phyloP scores from a whole-genome alignment of 768 basidiomycete genomes.

The Kwoniella shandongensis region DNA sequence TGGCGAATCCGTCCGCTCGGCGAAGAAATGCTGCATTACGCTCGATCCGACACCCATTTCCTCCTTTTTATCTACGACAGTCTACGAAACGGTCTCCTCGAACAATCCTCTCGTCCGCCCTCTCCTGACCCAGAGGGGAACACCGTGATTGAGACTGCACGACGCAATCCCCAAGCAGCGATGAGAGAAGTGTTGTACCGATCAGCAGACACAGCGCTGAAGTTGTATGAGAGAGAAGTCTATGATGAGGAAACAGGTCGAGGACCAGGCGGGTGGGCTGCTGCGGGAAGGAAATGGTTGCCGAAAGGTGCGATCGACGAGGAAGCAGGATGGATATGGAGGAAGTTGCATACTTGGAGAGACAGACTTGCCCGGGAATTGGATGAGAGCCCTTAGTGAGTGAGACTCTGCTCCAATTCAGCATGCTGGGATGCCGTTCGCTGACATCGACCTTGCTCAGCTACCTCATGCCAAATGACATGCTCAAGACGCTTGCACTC shows the following conservation, averaged over 20 bases:
- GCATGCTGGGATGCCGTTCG: slow-evolving; percentile 34
- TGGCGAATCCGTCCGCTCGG: slow-evolving; percentile 93
- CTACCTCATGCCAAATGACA: slow-evolving; percentile 36
- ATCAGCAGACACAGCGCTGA: slow-evolving; percentile 74
- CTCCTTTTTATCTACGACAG: slow-evolving; percentile 88
- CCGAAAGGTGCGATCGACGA: slow-evolving; percentile 56
- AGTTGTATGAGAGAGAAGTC: slow-evolving; percentile 66
- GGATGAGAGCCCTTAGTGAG: slow-evolving; percentile 79
- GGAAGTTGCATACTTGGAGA: slow-evolving; percentile 75
- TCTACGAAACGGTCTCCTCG: slow-evolving; percentile 79
- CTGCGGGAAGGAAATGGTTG: slow-evolving; percentile 78
- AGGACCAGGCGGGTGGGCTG: slow-evolving; percentile 74
- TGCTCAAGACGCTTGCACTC: slow-evolving; percentile 23
- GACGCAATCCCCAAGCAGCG: slow-evolving; percentile 57
- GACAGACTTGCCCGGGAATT: slow-evolving; percentile 74
- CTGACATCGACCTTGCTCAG: slow-evolving; percentile 17
- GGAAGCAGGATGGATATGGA: slow-evolving; percentile 66
- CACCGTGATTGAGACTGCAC: slow-evolving; percentile 51
- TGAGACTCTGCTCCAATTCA: slow-evolving; percentile 56
- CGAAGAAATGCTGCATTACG: slow-evolving; percentile 84
- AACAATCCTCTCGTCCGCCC: slow-evolving; percentile 34
- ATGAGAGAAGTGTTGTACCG: slow-evolving; percentile 67
- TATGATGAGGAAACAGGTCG: slow-evolving; percentile 68
- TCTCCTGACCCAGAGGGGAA: slow-evolving; percentile 45
- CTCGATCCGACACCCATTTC: slow-evolving; percentile 94